These are phyloP conservation scores for Lunularia cruciata DNA, from an alignment of 225 moss, liverwort and hornwort genomes.

Conservation along the genomic window DNA sequence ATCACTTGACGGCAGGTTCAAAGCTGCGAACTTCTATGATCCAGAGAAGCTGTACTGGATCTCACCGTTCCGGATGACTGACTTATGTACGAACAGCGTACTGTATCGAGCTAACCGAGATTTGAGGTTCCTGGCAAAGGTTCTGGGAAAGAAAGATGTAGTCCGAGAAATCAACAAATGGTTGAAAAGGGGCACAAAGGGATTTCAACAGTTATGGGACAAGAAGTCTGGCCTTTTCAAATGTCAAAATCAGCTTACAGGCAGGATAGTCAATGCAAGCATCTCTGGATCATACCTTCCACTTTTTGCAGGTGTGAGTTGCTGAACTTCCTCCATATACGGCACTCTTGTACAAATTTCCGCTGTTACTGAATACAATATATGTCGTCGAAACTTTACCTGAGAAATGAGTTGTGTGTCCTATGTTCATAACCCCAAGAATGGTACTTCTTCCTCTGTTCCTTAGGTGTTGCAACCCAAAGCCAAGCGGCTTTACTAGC, in stretches of 20 bases:
- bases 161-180: slow-evolving; percentile 38
- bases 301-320: slow-evolving; percentile 44
- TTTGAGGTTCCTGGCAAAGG: slow-evolving; percentile 36
- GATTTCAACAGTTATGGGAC: slow-evolving; percentile 42
- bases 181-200: slow-evolving; percentile 31
- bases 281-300: slow-evolving; percentile 42
- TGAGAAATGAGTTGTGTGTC: no score
- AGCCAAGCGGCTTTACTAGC: slow-evolving; percentile 36
- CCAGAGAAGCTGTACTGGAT: slow-evolving; percentile 38
- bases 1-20: slow-evolving; percentile 30
- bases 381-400: no score
- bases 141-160: slow-evolving; percentile 31
- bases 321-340: background rate
- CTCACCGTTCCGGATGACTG: slow-evolving; percentile 48
- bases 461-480: background rate
- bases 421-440: background rate
- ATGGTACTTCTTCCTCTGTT: background rate
- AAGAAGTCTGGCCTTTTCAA: slow-evolving; percentile 38
- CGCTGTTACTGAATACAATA: no score
- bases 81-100: slow-evolving; percentile 43
- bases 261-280: slow-evolving; percentile 21
- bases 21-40: slow-evolving; percentile 36
- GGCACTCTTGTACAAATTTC: background rate
- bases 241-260: slow-evolving; percentile 39
- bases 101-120: slow-evolving; percentile 41